Evolutionary conservation across 352 stramenopile species (phyloP), one percentile per base, ranked within the genome.

Genomic region (Globisporangium orthogonon): DNA sequence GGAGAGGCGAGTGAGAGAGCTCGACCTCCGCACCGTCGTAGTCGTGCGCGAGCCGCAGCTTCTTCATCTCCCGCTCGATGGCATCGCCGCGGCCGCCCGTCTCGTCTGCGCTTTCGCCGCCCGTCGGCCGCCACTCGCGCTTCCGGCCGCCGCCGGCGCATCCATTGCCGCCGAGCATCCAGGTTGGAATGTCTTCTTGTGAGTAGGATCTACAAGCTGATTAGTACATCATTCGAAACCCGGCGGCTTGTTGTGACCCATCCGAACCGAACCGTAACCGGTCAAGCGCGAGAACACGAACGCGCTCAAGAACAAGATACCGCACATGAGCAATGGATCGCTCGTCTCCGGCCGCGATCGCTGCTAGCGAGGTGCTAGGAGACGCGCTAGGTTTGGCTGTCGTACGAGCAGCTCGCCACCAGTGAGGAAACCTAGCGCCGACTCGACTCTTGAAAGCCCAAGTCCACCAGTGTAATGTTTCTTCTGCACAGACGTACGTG

Each of bases 11-110:
- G 4, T 3, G 15, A 41, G 13, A 29, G 50, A 4, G 7, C 15
- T 13, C 11, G 37, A 43, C 13, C 0, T 13, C 4, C 53, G 43
- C 44, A 65, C 76, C 72, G 43, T 83, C 65, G 50, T 83, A 78
- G 50, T 86, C 77, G 54, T 86, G 77, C 15, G 81, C 78, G 31
- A 91, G 73, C 15, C 78, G 78, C 66, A 91, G 69, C 39, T 75
- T 71, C 64, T 91, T 91, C 70, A 91, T 74, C 51, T 88, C 78
- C 33, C 74, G 77, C 57, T 87, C 81, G 49, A 91, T 86, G 7
- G 63, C 62, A 28, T 84, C 73, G 45, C 71, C 73, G 47, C 54
- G 47, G 11, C n/a, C 35, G 44, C 50, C 4, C 11, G 13, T 13
- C 37, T n/a, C 18, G 31, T 28, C 30, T n/a, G 28, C 18, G 29